Evolutionary conservation across 139 green algal genomes (phyloP).

Genomic region (Chlamydomonas incerta): DNA sequence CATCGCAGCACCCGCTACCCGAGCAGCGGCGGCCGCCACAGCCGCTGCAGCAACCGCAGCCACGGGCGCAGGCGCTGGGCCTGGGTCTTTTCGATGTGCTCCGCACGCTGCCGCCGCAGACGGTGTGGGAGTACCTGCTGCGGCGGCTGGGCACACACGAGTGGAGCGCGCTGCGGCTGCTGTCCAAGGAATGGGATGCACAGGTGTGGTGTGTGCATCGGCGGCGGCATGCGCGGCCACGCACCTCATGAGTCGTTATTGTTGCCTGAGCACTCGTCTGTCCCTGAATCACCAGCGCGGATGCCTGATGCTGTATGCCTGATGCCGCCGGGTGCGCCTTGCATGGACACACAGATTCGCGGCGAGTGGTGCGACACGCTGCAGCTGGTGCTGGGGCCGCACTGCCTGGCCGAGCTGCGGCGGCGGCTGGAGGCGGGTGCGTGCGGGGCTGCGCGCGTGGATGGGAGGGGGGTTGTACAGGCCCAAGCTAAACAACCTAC

Average conservation of each 20-base stretch:
- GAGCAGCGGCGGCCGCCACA: not conserved
- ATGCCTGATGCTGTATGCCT: too few relatives aligned
- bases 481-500: too few relatives aligned
- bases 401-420: constrained; percentile 1
- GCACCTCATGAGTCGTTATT: too few relatives aligned
- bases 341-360: not conserved
- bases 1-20: too few relatives aligned
- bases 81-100: constrained; percentile 22
- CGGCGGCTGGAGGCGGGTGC: not conserved
- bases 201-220: too few relatives aligned
- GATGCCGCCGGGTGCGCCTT: too few relatives aligned
- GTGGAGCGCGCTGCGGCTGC: constrained; percentile 19
- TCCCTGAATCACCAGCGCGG: too few relatives aligned
- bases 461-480: too few relatives aligned
- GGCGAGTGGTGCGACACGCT: not conserved
- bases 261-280: too few relatives aligned
- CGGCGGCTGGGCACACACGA: not conserved
- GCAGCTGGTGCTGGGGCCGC: constrained; percentile 8
- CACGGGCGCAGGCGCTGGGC: not conserved
- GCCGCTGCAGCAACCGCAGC: not conserved
- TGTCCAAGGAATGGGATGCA: constrained; percentile 17
- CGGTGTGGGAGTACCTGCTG: not conserved
- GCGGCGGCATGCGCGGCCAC: too few relatives aligned
- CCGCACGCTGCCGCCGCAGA: not conserved
- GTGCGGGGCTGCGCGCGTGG: too few relatives aligned